Evolutionary conservation across 2,329 filamentous ascomycete genomes (phyloP).

Genomic region (Aspergillus aculeatinus): DNA sequence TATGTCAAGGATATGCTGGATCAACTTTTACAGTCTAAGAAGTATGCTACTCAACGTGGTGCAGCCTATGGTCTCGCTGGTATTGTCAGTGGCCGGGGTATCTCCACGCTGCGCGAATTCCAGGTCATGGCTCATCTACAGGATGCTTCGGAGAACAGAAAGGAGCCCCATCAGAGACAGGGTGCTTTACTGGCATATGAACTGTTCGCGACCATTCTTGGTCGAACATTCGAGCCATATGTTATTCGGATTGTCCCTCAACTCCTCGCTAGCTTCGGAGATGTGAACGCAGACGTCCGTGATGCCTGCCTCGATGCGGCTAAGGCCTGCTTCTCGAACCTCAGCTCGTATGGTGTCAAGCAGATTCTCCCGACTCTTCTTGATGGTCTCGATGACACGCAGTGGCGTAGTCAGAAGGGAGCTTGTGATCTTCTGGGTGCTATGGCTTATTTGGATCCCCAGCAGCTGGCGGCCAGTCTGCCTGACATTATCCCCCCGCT

Average conservation of each 20-base stretch:
- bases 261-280: conserved; percentile 83
- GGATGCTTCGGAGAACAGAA: conserved; percentile 89
- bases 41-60: conserved; percentile 87
- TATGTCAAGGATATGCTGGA: conserved; percentile 82
- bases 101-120: conserved; percentile 77
- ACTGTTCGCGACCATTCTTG: conserved; percentile 80
- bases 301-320: conserved; percentile 90
- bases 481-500: conserved; percentile 96
- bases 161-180: conserved; percentile 83
- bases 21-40: conserved; percentile 80
- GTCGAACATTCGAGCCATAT: conserved; percentile 90
- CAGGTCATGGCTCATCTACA: conserved; percentile 80
- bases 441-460: conserved; percentile 97
- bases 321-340: conserved; percentile 87
- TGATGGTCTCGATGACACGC: conserved; percentile 86
- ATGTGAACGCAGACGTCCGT: conserved; percentile 82
- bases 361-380: conserved; percentile 88
- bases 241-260: conserved; percentile 94
- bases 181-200: conserved; percentile 89
- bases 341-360: conserved; percentile 96
- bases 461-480: conserved; percentile 86
- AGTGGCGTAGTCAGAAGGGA: conserved; percentile 98
- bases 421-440: conserved; percentile 94
- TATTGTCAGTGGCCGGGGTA: conserved; percentile 82
- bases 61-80: conserved; percentile 94